phyloP scores from a whole-genome alignment of 1,284 basidiomycete genomes.

The Ganoderma boninense region DNA sequence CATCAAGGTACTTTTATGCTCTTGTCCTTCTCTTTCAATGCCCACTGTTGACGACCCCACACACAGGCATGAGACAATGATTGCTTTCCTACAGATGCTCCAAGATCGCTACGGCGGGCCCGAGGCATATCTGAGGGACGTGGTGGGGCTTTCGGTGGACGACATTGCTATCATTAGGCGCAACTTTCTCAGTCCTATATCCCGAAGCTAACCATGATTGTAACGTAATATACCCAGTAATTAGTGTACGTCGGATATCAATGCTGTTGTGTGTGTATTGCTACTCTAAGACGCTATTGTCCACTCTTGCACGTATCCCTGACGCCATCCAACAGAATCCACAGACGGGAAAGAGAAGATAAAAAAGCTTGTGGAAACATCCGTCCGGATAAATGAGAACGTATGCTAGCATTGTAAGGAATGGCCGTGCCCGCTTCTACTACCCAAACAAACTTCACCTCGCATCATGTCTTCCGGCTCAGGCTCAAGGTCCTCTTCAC shows the following conservation, averaged over 20 bases:
- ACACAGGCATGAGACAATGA: constrained; percentile 73
- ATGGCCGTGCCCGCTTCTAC: neutral
- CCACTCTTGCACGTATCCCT: neutral
- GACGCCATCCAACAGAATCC: neutral
- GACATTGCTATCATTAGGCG: constrained; percentile 67
- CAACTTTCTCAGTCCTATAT: constrained; percentile 57
- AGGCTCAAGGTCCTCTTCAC: constrained; percentile 57
- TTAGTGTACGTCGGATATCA: constrained; percentile 21
- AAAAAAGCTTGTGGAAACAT: neutral
- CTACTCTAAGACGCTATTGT: constrained; percentile 18
- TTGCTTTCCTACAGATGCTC: constrained; percentile 66
- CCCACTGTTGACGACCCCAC: neutral
- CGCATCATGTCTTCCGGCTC: constrained; percentile 49
- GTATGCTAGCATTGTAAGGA: constrained; percentile 3
- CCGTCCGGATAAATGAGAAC: constrained; percentile 10
- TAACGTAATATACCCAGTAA: constrained; percentile 19
- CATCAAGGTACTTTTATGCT: constrained; percentile 61
- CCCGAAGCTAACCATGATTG: constrained; percentile 10
- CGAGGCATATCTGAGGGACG: constrained; percentile 65
- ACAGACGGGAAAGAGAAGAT: neutral
- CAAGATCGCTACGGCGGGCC: constrained; percentile 72
- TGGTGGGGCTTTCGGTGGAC: constrained; percentile 60
- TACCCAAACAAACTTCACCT: neutral
- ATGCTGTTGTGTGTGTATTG: constrained; percentile 23
- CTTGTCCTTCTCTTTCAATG: neutral